These are phyloP conservation scores for Phytophthora sansomeana DNA, from an alignment of 352 stramenopile genomes.

Conservation along the genomic window DNA sequence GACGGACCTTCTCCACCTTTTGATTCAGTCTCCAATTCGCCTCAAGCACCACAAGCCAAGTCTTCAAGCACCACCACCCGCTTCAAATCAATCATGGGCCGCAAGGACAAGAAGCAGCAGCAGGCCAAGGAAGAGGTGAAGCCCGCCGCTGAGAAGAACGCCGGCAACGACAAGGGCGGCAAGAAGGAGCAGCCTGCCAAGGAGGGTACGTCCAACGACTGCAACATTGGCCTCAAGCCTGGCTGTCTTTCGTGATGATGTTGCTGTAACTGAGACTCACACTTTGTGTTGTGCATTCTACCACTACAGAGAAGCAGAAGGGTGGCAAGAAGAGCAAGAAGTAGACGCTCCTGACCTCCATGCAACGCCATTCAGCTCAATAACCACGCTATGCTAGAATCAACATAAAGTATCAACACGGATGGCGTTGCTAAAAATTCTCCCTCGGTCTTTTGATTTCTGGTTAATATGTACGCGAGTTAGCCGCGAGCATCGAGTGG, in stretches of 20 bases:
- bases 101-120: slow-evolving; percentile 41
- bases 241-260: no score
- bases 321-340: slow-evolving; percentile 15
- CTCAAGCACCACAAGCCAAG: slow-evolving; percentile 18
- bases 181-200: slow-evolving; percentile 31
- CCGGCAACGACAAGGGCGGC: slow-evolving; percentile 21
- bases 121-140: slow-evolving; percentile 20
- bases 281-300: not conserved
- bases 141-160: slow-evolving; percentile 29
- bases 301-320: slow-evolving; percentile 7
- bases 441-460: no score
- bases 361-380: not conserved
- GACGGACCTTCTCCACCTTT: not conserved
- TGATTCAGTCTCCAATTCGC: slow-evolving; percentile 21
- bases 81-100: slow-evolving; percentile 30
- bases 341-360: not conserved
- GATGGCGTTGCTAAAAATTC: not conserved
- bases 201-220: slow-evolving; percentile 7
- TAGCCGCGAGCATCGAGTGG: no score
- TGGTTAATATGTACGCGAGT: no score
- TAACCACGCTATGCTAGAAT: slow-evolving; percentile 7
- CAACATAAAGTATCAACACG: slow-evolving; percentile 11
- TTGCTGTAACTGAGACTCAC: slow-evolving; percentile 8
- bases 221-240: no score
- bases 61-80: slow-evolving; percentile 4